These are phyloP conservation scores for Tephrocybe sp. DNA, from an alignment of 768 basidiomycete species.

Conservation along the genomic window DNA sequence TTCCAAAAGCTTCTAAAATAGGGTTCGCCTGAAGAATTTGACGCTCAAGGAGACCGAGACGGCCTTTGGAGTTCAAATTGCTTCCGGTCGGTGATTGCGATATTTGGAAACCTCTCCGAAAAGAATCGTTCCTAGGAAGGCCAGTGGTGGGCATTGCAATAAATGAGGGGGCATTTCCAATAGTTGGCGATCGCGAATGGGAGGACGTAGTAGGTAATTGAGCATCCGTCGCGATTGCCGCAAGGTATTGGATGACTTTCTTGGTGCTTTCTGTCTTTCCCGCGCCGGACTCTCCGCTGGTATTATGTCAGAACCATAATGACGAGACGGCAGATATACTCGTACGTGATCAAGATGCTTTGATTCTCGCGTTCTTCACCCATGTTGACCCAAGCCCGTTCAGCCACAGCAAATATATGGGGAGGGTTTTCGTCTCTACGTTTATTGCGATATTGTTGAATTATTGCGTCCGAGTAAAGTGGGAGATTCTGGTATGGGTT, in stretches of 20 bases:
- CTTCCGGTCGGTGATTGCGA: constrained; percentile 44
- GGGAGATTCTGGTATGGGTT: constrained; percentile 95
- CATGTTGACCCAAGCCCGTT: constrained; percentile 98
- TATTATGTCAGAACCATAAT: constrained; percentile 11
- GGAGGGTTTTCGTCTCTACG: constrained; percentile 91
- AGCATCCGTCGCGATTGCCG: constrained; percentile 88
- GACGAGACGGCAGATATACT: constrained; percentile 13
- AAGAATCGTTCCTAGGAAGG: constrained; percentile 64
- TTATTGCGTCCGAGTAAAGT: constrained; percentile 83
- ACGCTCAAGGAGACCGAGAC: constrained; percentile 86
- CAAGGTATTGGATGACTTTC: constrained; percentile 99
- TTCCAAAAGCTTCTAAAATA: constrained; percentile 95
- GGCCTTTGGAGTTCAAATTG: constrained; percentile 60
- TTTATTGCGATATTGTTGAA: constrained; percentile 87
- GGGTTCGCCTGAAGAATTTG: constrained; percentile 98
- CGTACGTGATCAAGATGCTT: constrained; percentile 96
- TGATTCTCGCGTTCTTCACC: constrained; percentile 96
- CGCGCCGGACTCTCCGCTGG: constrained; percentile 95
- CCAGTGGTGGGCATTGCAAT: constrained; percentile 62
- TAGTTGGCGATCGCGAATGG: constrained; percentile 66
- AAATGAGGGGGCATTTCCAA: constrained; percentile 46
- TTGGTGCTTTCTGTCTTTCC: constrained; percentile 99
- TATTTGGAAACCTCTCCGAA: constrained; percentile 51
- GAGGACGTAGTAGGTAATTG: constrained; percentile 54
- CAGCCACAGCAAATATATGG: constrained; percentile 96